Evolutionary conservation across 441 rosid genomes (phyloP).

Genomic region (Gossypium laxum): DNA sequence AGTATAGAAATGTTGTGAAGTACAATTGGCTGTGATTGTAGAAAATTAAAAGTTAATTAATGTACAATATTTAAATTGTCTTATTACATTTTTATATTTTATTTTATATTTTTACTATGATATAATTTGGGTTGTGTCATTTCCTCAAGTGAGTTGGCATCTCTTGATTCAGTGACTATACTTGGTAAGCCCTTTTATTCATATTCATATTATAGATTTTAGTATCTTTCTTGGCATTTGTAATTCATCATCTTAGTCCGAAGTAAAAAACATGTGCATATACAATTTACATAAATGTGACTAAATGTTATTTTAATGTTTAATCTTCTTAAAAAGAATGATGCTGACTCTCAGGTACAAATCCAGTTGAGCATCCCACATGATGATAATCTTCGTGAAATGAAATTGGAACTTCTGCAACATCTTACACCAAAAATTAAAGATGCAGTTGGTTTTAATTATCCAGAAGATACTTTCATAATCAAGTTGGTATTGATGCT

Average conservation of each 20-base stretch:
- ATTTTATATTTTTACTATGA: background rate
- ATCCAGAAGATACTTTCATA: conserved; percentile 37
- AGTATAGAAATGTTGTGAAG: background rate
- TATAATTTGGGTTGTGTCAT: background rate
- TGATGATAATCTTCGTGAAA: conserved; percentile 38
- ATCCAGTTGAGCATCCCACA: conserved; percentile 39
- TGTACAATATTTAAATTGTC: no score
- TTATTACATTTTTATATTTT: background rate
- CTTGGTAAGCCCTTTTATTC: background rate
- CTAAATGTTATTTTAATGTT: background rate
- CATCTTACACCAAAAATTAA: conserved; percentile 30
- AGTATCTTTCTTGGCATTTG: background rate
- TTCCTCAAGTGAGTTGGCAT: background rate
- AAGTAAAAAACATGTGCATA: background rate
- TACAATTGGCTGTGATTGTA: no score
- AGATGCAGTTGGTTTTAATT: conserved; percentile 32
- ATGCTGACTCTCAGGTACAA: conserved; percentile 39
- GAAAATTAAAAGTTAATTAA: no score
- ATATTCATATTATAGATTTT: background rate
- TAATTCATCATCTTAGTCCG: background rate
- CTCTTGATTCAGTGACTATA: background rate
- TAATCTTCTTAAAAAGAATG: background rate
- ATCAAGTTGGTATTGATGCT: conserved; percentile 52
- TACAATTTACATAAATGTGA: background rate
- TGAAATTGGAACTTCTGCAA: conserved; percentile 48